These are phyloP conservation scores for Capsella rubella DNA, from an alignment of 441 rosid genomes.

Conservation along the genomic window DNA sequence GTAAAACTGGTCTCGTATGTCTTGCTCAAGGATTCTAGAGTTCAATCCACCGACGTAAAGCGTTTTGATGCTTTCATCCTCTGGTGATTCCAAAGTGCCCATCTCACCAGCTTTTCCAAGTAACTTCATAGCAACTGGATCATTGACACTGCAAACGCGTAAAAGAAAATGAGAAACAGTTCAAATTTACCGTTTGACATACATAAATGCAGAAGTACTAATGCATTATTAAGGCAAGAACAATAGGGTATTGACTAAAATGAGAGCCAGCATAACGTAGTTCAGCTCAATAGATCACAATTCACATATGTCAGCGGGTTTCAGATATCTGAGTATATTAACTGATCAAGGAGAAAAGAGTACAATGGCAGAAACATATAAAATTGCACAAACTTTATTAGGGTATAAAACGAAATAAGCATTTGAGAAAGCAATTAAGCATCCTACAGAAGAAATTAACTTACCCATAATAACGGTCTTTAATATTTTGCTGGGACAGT, in stretches of 20 bases:
- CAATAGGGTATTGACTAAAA: background rate
- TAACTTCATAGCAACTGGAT: slow-evolving; percentile 92
- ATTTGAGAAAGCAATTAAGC: slow-evolving; percentile 5
- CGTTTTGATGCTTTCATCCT: slow-evolving; percentile 89
- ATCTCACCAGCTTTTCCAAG: slow-evolving; percentile 95
- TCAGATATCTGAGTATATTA: background rate
- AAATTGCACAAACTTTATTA: background rate
- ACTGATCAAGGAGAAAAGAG: background rate
- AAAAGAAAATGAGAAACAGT: slow-evolving; percentile 20
- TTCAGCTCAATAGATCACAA: slow-evolving; percentile 1
- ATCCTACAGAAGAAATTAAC: slow-evolving; percentile 32
- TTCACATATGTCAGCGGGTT: slow-evolving; percentile 1
- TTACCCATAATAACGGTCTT: slow-evolving; percentile 98
- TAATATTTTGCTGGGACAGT: slow-evolving; percentile 92
- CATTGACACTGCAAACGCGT: slow-evolving; percentile 69
- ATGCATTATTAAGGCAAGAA: background rate
- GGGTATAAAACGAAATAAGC: background rate
- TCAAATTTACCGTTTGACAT: background rate
- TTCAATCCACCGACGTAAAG: slow-evolving; percentile 96
- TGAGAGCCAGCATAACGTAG: slow-evolving; percentile 4
- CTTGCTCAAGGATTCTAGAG: slow-evolving; percentile 84
- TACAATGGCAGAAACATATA: slow-evolving; percentile 6
- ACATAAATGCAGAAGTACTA: background rate
- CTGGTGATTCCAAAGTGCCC: slow-evolving; percentile 93
- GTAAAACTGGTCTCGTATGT: slow-evolving; percentile 84